Conservation (phyloP, 2,329 filamentous ascomycete species). For the Sporothrix schenckii region DNA sequence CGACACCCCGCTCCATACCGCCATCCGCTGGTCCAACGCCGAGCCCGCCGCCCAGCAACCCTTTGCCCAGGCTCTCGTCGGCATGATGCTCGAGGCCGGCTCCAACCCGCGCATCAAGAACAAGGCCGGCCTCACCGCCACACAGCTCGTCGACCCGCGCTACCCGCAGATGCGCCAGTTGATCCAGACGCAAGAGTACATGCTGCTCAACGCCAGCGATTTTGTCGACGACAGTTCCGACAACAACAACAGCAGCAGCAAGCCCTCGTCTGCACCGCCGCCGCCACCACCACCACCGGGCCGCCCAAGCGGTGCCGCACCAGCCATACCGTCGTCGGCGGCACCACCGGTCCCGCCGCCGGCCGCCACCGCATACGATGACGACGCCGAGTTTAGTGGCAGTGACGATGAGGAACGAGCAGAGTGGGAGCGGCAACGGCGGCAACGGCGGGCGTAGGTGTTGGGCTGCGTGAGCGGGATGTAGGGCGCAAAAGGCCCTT, state of each 20-base stretch:
- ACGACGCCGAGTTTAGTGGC: slow-evolving; percentile 64
- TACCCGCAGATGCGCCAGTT: slow-evolving; percentile 65
- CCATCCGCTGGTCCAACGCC: slow-evolving; percentile 74
- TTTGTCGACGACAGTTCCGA: slow-evolving; percentile 49
- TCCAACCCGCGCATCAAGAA: slow-evolving; percentile 63
- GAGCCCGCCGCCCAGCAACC: slow-evolving; percentile 65
- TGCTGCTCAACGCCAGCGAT: slow-evolving; percentile 60
- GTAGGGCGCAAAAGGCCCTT: background rate
- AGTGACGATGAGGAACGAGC: slow-evolving; percentile 67
- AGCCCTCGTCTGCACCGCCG: background rate
- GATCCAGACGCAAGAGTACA: slow-evolving; percentile 72
- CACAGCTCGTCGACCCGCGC: slow-evolving; percentile 72
- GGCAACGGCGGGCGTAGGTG: slow-evolving; percentile 29
- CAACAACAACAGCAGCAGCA: slow-evolving; percentile 31
- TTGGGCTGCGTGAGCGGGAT: background rate
- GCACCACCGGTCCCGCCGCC: background rate
- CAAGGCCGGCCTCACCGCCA: slow-evolving; percentile 70
- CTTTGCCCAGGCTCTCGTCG: slow-evolving; percentile 67
- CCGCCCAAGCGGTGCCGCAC: slow-evolving; percentile 25
- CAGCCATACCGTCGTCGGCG: slow-evolving; percentile 33
- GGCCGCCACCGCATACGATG: slow-evolving; percentile 46
- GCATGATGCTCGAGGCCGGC: slow-evolving; percentile 82
- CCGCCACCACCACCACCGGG: slow-evolving; percentile 5
- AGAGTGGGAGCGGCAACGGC: slow-evolving; percentile 60
- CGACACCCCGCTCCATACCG: slow-evolving; percentile 79